Evolutionary conservation across 148 eudicot genomes (phyloP).

Genomic region (Dianthus caryophyllus): DNA sequence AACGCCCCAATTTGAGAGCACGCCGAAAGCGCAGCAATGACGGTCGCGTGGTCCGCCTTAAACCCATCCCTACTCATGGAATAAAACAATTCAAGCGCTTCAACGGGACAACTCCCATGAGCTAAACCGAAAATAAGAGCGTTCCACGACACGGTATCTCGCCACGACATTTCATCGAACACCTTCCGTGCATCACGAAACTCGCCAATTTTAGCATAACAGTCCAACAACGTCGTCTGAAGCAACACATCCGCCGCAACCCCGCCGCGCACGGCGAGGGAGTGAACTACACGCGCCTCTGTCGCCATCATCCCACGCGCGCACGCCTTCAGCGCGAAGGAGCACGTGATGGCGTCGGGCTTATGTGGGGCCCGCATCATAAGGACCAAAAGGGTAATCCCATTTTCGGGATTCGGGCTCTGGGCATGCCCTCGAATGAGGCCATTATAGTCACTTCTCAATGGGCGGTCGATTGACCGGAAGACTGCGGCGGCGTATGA

Average conservation of each 20-base stretch:
- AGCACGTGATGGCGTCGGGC: slow-evolving; percentile 79
- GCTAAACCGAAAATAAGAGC: slow-evolving; percentile 73
- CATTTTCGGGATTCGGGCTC: slow-evolving; percentile 37
- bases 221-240: slow-evolving; percentile 64
- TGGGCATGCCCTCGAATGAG: slow-evolving; percentile 63
- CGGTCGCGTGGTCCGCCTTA: slow-evolving; percentile 57
- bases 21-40: slow-evolving; percentile 66
- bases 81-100: slow-evolving; percentile 51
- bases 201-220: slow-evolving; percentile 60
- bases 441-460: slow-evolving; percentile 67
- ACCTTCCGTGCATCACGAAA: slow-evolving; percentile 39
- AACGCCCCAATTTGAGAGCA: slow-evolving; percentile 72
- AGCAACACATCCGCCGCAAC: slow-evolving; percentile 45
- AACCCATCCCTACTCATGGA: slow-evolving; percentile 30
- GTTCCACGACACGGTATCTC: slow-evolving; percentile 74
- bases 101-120: slow-evolving; percentile 50
- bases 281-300: slow-evolving; percentile 52
- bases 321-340: slow-evolving; percentile 77
- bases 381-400: slow-evolving; percentile 36
- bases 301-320: slow-evolving; percentile 46
- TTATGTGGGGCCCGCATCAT: slow-evolving; percentile 39
- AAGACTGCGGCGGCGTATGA: slow-evolving; percentile 48
- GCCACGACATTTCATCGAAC: slow-evolving; percentile 66
- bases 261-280: slow-evolving; percentile 45
- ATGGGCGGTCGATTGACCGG: slow-evolving; percentile 37